Evolutionary conservation across 495 filamentous ascomycete genomes (phyloP), one percentile per base, ranked within the genome.

Genomic region (Glonium stellatum): DNA sequence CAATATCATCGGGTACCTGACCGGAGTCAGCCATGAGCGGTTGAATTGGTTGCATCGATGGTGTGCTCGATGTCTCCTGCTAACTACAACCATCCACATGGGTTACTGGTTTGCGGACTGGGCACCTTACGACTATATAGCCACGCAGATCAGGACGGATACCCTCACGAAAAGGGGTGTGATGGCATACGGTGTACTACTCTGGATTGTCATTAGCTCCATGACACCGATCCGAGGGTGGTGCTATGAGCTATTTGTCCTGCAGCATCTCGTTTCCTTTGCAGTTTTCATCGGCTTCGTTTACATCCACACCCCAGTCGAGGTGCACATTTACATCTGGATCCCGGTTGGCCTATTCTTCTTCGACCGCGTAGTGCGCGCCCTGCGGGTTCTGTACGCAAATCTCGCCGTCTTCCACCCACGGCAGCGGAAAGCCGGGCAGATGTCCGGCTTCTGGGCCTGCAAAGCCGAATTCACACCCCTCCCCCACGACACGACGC

Each of bases 31-130:
- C 56, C 84, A 93, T 60, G 86, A 90, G 72, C 77, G 85, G 15
- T 70, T 95, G 51, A 92, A 92, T 66, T 92, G 88, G 89, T 78
- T 90, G 54, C 90, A 95, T 67, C 79, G 89, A 58, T 92, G 90
- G 88, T 80, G 84, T 12, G 80, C 86, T 1, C 81, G 90, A 18
- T 87, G 82, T 37, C 77, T 93, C 66, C 84, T 90, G 55, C 70
- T 92, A 18, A 90, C 86, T 0, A 82, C 82, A 0, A 86, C 87
- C 0, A 79, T 92, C 6, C 90, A 95, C 65, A 81, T 88, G 62
- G 82, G 78, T 36, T 85, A 87, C 65, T 93, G 87, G 72, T 84
- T 86, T 59, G 71, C 77, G 12, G 79, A 82, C 41, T 95, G 88
- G 86, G 79, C 73, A 9, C 77, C 78, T 13, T 83, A 80, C 55